Conservation (phyloP, 345 rosid species). For the Salix arbutifolia region DNA sequence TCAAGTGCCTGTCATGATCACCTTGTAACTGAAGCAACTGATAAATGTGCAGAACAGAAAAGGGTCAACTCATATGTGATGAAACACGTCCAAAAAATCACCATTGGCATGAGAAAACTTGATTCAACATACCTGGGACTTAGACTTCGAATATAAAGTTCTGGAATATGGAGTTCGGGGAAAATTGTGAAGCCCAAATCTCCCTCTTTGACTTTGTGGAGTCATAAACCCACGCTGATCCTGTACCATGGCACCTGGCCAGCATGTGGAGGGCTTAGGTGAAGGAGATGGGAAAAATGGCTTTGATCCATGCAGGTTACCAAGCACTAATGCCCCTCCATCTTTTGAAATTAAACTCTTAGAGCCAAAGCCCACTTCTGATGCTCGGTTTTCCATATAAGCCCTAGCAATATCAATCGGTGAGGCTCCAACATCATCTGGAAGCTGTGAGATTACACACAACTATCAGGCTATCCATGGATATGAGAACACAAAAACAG, state of each 20-base stretch:
- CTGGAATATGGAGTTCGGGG: conserved; percentile 84
- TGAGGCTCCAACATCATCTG: conserved; percentile 53
- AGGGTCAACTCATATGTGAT: neutral
- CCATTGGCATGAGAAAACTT: conserved; percentile 4
- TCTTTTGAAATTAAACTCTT: conserved; percentile 42
- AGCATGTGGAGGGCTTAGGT: conserved; percentile 51
- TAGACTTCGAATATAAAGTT: conserved; percentile 54
- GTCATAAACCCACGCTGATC: conserved; percentile 54
- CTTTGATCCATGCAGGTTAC: conserved; percentile 39
- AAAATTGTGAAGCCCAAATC: conserved; percentile 54
- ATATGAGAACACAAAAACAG: neutral
- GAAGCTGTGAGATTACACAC: conserved; percentile 20
- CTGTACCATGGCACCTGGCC: conserved; percentile 84
- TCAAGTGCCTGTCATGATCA: conserved; percentile 33
- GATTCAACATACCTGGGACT: conserved; percentile 55
- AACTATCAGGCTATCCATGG: neutral
- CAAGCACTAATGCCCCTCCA: conserved; percentile 28
- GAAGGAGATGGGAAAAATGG: conserved; percentile 46
- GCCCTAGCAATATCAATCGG: conserved; percentile 84
- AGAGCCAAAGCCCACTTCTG: conserved; percentile 43
- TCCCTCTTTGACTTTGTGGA: conserved; percentile 64
- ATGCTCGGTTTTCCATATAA: conserved; percentile 57
- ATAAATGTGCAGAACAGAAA: conserved; percentile 12
- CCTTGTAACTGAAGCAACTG: conserved; percentile 50
- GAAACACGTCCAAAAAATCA: conserved; percentile 1